These are phyloP conservation scores for Coniferiporia weirii DNA, from an alignment of 1,284 basidiomycete species.

Conservation along the genomic window DNA sequence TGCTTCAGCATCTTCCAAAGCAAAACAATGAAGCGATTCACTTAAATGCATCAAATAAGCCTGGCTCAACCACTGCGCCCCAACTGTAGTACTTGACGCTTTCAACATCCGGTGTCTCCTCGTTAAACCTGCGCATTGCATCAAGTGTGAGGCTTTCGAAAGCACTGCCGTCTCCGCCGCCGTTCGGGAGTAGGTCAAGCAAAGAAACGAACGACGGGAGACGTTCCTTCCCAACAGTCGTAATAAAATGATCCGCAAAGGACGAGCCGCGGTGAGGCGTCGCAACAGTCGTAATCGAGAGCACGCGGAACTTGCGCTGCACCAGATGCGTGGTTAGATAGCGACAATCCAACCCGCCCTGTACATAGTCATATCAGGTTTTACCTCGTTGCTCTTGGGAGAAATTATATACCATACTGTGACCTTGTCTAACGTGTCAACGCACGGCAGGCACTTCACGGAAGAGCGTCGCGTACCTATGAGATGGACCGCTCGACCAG, in stretches of 20 bases:
- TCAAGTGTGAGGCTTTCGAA: conserved; percentile 85
- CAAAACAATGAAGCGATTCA: conserved; percentile 29
- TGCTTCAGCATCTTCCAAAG: not conserved
- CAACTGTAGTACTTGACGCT: conserved; percentile 88
- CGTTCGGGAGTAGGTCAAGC: conserved; percentile 78
- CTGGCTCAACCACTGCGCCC: conserved; percentile 87
- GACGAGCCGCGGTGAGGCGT: conserved; percentile 53
- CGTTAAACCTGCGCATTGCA: conserved; percentile 86
- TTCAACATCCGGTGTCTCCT: conserved; percentile 70
- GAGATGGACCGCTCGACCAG: conserved; percentile 80
- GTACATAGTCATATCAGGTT: conserved; percentile 16
- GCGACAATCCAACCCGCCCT: conserved; percentile 92
- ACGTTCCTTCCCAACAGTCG: conserved; percentile 64
- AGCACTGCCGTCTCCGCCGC: conserved; percentile 86
- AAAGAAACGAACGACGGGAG: conserved; percentile 61
- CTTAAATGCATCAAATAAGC: conserved; percentile 85
- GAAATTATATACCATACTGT: conserved; percentile 72
- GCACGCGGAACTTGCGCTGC: conserved; percentile 48
- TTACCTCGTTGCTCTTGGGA: not conserved
- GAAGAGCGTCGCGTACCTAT: conserved; percentile 49
- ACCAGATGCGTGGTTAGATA: conserved; percentile 76
- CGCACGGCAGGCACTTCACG: conserved; percentile 5
- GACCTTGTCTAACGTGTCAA: conserved; percentile 40
- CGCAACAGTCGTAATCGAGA: conserved; percentile 48
- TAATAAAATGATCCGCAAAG: conserved; percentile 84